Evolutionary conservation across 2,329 filamentous ascomycete species (phyloP).

Genomic region (Curvularia spicifera): DNA sequence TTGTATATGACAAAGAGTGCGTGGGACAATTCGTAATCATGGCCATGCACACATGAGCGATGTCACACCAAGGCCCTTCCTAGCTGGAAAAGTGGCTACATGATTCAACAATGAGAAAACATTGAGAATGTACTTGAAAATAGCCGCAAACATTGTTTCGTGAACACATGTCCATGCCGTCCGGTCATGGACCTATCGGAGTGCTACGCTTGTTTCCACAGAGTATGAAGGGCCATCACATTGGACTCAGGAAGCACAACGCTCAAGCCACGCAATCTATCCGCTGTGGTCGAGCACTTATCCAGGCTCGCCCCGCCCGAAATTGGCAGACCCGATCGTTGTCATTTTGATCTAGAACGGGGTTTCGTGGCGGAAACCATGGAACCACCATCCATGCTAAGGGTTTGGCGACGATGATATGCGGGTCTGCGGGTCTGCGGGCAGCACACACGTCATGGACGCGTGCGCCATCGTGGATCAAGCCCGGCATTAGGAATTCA

Average conservation of each 20-base stretch:
- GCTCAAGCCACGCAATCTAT: conserved; percentile 35
- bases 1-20: not conserved
- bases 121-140: conserved; percentile 4
- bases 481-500: conserved; percentile 12
- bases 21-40: conserved; percentile 3
- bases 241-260: conserved; percentile 21
- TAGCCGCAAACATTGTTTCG: conserved; percentile 12
- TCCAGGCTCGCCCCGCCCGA: conserved; percentile 19
- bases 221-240: conserved; percentile 15
- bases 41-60: conserved; percentile 2
- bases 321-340: conserved; percentile 18
- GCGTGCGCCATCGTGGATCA: conserved; percentile 20
- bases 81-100: conserved; percentile 6
- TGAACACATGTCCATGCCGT: conserved; percentile 7
- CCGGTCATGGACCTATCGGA: conserved; percentile 11
- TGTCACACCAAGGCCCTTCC: not conserved
- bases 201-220: not conserved
- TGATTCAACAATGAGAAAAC: conserved; percentile 11
- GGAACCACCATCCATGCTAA: conserved; percentile 14
- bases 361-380: conserved; percentile 14
- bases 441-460: conserved; percentile 29
- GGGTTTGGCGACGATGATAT: conserved; percentile 10
- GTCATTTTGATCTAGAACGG: conserved; percentile 21
- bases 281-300: conserved; percentile 18
- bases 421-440: conserved; percentile 22